Evolutionary conservation across 1,284 basidiomycete genomes (phyloP), one percentile per base, ranked within the genome.

Genomic region (Ustilago nuda): DNA sequence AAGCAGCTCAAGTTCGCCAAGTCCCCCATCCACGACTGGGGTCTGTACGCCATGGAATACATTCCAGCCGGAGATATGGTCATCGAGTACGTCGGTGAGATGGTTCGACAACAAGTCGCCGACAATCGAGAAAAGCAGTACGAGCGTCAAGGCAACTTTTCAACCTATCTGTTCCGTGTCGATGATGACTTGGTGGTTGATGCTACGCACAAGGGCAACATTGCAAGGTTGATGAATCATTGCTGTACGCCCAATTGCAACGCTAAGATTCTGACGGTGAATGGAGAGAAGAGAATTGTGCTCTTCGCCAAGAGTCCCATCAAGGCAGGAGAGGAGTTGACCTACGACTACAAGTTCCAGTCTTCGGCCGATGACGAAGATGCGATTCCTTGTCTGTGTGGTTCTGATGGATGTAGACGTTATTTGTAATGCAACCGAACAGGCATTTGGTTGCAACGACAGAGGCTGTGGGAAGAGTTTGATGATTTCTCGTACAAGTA

Each of bases 61-160:
- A 98, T 99, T 81, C 91, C 93, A 15, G 89, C 91, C 23, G 94
- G 95, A 6, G 97, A 99, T 87, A 98, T 99, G 94, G 96, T 99
- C 50, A 98, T 99, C 87, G 97, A 99, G 88, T 99, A 99, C 83
- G 97, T 99, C 9, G 97, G 97, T 37, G 97, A 99, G 88, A 90
- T 98, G 71, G 93, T 97, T 74, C 90, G 97, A 30, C 94, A 95
- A 63, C 93, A 94, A 80, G 94, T 99, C 5, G 96, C 97, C 32
- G 97, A 99, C 85, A 93, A 95, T 86, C 90, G 97, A 61, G 97
- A 99, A 88, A 96, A 97, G 88, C 90, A 91, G 80, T 99, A 99
- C 86, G 94, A 98, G 55, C 63, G 69, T 9, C 72, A 78, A 61
- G 84, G 84, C 43, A 84, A 84, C 56, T 84, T 84, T 43, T 76